Evolutionary conservation across 371 early-diverging fungal species (phyloP), one percentile per base, ranked within the genome.

Genomic region (Mucor ambiguus): DNA sequence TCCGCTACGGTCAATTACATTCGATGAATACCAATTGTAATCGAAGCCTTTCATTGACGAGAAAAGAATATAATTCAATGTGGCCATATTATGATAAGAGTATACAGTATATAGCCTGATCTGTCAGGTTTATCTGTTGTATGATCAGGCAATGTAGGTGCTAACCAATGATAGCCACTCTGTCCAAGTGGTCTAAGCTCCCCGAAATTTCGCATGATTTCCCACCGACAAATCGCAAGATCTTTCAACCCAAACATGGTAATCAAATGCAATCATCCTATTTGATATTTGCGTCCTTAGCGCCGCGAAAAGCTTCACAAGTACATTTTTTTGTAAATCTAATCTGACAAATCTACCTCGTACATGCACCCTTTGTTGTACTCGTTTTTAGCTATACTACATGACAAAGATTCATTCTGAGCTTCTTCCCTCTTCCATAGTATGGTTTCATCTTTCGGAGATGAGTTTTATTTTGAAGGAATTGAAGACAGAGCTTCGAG

Each of bases 391-490:
- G 20, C 37, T 18, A 33, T 18, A 41, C 20, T 18, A 41, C 20
- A 46, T 46, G n/a, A 46, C 46, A 46, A 46, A 22, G 22, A 28
- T 16, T 28, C 4, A 12, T 52, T 24, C 28, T 28, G 16, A 52
- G 52, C 52, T 52, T 52, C 28, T 22, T 28, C 28, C 3, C 26
- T 52, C 16, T 52, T 28, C 16, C 16, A 22, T 28, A 24, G 28
- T 26, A 2, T 28, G 52, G 52, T 52, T 52, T 52, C 52, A 52
- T 52, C 28, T 28, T 52, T 52, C 52, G 52, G 52, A 28, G 52
- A 52, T 52, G 28, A 28, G 28, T 52, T 52, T 16, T 16, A 52
- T 52, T 52, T 52, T 28, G 28, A 52, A 52, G 52, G 52, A 16
- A 52, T 52, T 28, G 16, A 28, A 52, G 52, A 16, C 52, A 52